These are phyloP conservation scores for Bocquillonia castaneifolia DNA, from an alignment of 441 rosid species.

Conservation along the genomic window DNA sequence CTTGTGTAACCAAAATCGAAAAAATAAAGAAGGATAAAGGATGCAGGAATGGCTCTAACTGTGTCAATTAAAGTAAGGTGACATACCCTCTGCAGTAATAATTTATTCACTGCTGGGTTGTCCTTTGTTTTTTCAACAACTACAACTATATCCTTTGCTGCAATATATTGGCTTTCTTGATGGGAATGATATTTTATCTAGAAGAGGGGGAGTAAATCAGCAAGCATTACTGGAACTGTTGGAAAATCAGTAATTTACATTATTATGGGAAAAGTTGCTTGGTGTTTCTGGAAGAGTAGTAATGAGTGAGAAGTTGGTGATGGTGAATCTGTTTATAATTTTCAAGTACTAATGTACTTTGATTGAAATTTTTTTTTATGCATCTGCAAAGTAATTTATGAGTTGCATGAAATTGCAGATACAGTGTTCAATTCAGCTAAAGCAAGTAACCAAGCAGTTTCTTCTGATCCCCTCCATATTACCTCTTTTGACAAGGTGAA, in stretches of 20 bases:
- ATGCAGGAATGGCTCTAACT: neutral
- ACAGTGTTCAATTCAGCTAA: conserved; percentile 29
- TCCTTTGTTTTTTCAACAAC: neutral
- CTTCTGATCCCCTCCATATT: conserved; percentile 24
- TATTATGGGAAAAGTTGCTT: neutral
- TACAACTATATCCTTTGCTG: neutral
- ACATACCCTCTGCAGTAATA: neutral
- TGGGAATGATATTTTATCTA: neutral
- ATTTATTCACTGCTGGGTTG: neutral
- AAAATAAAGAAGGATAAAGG: neutral
- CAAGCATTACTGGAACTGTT: neutral
- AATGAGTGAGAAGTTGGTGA: neutral
- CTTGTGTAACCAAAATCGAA: neutral
- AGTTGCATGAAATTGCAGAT: conserved; percentile 27
- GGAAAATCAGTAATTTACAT: neutral
- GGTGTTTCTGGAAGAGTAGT: neutral
- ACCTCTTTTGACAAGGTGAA: conserved; percentile 30
- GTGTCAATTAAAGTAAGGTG: neutral
- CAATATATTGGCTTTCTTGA: neutral
- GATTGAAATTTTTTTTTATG: neutral
- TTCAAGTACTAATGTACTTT: neutral
- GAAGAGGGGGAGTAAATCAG: neutral
- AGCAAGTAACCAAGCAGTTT: conserved; percentile 25
- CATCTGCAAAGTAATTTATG: conserved; percentile 10
- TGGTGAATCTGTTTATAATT: neutral